Evolutionary conservation across 2,329 filamentous ascomycete species (phyloP), one percentile per base, ranked within the genome.

Genomic region (Paradendryphiella salina): DNA sequence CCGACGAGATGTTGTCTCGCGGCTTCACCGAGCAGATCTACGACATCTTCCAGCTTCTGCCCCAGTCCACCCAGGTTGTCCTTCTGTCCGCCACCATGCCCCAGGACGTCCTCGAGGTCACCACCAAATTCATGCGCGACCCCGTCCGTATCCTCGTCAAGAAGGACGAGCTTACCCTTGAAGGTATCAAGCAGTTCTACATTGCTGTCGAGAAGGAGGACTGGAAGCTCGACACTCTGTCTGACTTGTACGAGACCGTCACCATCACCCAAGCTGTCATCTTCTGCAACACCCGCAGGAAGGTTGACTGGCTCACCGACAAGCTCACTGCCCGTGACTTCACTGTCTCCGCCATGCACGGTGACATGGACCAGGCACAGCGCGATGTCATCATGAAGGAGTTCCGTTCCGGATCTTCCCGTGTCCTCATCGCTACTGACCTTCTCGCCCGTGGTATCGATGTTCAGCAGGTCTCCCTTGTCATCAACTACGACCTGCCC

Each of bases 21-120:
- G 94, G 94, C 84, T 99, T 99, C 86, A 96, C 92, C 71, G 94
- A 99, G 83, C 94, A 99, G 83, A 99, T 99, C 82, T 99, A 99
- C 85, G 94, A 99, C 79, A 96, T 99, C 80, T 99, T 96, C 87
- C 93, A 96, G 81, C 89, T 96, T 56, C 88, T 99, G 47, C 94
- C 94, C 51, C 94, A 96, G 80, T 92, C 90, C 59, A 99, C 93
- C 75, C 94, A 99, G 84, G 94, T 99, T 64, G 93, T 97, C 66
- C 89, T 99, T 52, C 86, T 99, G 49, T 97, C 94, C 54, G 94
- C 94, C 72, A 99, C 94, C 77, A 96, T 99, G 87, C 94, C 94
- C 72, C 91, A 96, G 83, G 94, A 99, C 75, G 94, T 99, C 58
- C 87, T 99, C 56, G 94, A 99, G 82, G 92, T 99, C 75, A 99